Evolutionary conservation across 2,329 filamentous ascomycete genomes (phyloP).

Genomic region (Exophiala phaeomuriformis): DNA sequence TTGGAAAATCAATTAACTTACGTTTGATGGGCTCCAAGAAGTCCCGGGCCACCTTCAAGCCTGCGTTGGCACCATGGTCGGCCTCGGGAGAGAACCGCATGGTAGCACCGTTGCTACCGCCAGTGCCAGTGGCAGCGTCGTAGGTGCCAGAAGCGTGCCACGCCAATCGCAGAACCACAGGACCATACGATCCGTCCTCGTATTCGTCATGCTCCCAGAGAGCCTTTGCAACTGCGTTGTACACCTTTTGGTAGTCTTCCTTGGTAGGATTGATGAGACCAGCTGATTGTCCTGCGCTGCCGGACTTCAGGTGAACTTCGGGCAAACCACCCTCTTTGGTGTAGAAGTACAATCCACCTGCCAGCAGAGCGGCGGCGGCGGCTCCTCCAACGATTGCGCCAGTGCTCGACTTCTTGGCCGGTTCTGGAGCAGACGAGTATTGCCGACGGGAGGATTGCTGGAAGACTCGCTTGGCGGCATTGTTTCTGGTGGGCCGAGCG

Average conservation of each 20-base stretch:
- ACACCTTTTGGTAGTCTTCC: conserved; percentile 92
- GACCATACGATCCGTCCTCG: conserved; percentile 92
- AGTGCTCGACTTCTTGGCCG: conserved; percentile 43
- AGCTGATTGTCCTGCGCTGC: conserved; percentile 34
- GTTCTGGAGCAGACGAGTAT: conserved; percentile 63
- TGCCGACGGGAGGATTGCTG: conserved; percentile 67
- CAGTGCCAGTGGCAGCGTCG: conserved; percentile 78
- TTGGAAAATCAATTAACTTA: conserved; percentile 34
- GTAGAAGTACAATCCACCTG: conserved; percentile 58
- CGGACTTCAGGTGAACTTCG: conserved; percentile 39
- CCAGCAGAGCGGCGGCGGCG: conserved; percentile 55
- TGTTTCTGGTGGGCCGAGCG: conserved; percentile 52
- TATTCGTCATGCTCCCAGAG: conserved; percentile 90
- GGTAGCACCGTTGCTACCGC: conserved; percentile 90
- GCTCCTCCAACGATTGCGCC: conserved; percentile 52
- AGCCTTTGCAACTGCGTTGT: conserved; percentile 71
- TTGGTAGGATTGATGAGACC: conserved; percentile 65
- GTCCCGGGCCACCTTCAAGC: conserved; percentile 75
- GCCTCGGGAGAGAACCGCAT: conserved; percentile 91
- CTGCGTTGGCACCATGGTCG: conserved; percentile 89
- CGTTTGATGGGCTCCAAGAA: conserved; percentile 89
- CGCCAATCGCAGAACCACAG: conserved; percentile 79
- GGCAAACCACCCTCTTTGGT: conserved; percentile 16
- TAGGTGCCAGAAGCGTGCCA: conserved; percentile 95
- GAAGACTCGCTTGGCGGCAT: conserved; percentile 56